Conservation (phyloP, 139 green algal genomes). For the Tetratostichococcus sp. region DNA sequence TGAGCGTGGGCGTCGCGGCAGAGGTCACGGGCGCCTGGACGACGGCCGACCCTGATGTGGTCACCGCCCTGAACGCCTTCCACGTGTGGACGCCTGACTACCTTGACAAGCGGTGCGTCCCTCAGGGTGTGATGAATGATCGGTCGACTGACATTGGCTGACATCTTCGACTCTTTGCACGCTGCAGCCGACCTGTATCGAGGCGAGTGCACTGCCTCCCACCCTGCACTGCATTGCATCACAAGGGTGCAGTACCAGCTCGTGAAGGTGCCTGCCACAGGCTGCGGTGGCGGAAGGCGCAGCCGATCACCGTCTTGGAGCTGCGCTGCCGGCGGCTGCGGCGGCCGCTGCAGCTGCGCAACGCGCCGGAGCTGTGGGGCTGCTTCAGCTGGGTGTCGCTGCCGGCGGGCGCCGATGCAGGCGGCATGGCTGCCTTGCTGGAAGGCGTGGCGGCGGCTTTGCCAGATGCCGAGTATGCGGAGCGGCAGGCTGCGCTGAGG, state of each 20-base stretch:
- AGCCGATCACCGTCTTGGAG: constrained; percentile 64
- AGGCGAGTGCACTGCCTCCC: too few relatives aligned
- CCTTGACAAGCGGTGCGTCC: not conserved
- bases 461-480: not conserved
- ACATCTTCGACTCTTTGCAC: too few relatives aligned
- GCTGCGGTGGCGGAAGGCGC: constrained; percentile 49
- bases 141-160: too few relatives aligned
- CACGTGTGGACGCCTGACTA: not conserved
- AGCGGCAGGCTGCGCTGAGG: not conserved
- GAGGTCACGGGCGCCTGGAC: constrained; percentile 7
- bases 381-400: constrained; percentile 51
- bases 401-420: too few relatives aligned
- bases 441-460: too few relatives aligned
- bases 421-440: too few relatives aligned
- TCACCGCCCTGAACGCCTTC: not conserved
- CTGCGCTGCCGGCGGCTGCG: constrained; percentile 31
- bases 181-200: too few relatives aligned
- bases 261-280: too few relatives aligned
- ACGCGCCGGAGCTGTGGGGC: constrained; percentile 37
- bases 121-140: too few relatives aligned
- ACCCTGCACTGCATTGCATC: too few relatives aligned
- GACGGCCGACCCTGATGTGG: not conserved
- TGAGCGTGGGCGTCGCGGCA: not conserved
- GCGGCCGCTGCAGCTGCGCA: constrained; percentile 22
- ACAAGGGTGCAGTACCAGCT: too few relatives aligned